Base-by-base conservation (phyloP, 2,329 filamentous ascomycete genomes). In the Magnaporthiopsis rhizophila region DNA sequence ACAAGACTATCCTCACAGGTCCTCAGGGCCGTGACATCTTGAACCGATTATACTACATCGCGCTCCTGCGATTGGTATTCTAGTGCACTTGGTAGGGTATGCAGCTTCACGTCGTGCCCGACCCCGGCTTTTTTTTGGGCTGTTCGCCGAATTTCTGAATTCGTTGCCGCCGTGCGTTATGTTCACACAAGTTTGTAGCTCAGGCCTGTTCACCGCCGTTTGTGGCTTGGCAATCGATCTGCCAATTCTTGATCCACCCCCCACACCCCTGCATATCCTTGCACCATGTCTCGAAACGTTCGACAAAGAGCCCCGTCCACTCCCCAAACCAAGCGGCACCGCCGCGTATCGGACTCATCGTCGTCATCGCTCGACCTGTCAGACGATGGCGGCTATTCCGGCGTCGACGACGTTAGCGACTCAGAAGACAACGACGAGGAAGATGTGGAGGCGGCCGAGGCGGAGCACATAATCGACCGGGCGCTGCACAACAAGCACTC, bases 351-450 rank as follows among this genome's bases (percentile, higher is more conserved):
- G 36, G 78, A 81, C 69, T 50, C 62, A 9, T 77, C 79, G 7
- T 84, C 83, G 7, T 83, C 84, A 12, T 84, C 83, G 1, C 75
- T 83, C 65, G 78, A 85, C 70, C 78, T 86, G 7, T 89, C 85
- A 67, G 86, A 88, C 66, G 89, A 92, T 62, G 86, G 83, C 63
- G 88, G 86, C 64, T 92, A 92, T 74, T 89, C 87, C 1, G 89
- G 82, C 53, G 88, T 96, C 66, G 90, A 94, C 72, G 86, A 92
- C 62, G 89, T 96, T 66, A 90, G 85, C 69, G 90, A 93, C 70
- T 88, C 86, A 13, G 90, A 84, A 64, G 84, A 93, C 67, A 88
- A 91, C 68, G 90, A 94, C 74, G 89, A 94, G 74, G 86, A 90
- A 68, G 86, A 90, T 81, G 86, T 94, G 64, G 84, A 89, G 72